Evolutionary conservation across 23 red algal species (phyloP).

Genomic region (Cyanidiococcus yangmingshanensis): DNA sequence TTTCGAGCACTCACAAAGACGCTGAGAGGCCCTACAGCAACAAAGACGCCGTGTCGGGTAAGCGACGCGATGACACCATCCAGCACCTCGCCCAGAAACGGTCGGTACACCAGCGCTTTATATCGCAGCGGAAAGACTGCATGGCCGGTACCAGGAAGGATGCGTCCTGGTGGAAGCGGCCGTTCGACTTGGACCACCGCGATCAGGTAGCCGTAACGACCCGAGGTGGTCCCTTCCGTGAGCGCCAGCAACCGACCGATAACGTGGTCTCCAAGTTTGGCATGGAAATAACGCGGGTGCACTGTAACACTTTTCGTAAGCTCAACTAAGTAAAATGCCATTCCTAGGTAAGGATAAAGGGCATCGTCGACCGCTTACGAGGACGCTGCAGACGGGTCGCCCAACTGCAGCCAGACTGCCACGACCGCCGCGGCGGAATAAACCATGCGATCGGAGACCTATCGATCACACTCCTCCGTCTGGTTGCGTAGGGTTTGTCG

Average conservation of each 20-base stretch:
- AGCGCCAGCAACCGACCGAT: slow-evolving; percentile 61
- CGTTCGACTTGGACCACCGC: slow-evolving; percentile 51
- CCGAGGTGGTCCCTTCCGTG: slow-evolving; percentile 73
- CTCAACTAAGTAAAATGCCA: slow-evolving; percentile 70
- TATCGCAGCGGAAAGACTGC: slow-evolving; percentile 79
- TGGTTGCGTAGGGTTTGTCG: no score
- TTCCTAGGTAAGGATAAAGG: neutral
- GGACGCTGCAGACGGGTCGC: no score
- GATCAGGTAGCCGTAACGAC: slow-evolving; percentile 69
- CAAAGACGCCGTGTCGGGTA: slow-evolving; percentile 86
- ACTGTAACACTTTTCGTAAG: slow-evolving; percentile 52
- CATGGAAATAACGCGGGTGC: slow-evolving; percentile 58
- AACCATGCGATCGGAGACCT: no score
- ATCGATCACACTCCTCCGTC: no score
- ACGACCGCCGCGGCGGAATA: no score
- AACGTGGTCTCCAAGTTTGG: slow-evolving; percentile 51
- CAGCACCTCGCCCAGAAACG: slow-evolving; percentile 88
- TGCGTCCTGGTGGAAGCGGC: slow-evolving; percentile 47
- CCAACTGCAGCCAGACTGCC: no score
- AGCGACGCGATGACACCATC: slow-evolving; percentile 69
- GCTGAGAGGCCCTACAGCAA: slow-evolving; percentile 64
- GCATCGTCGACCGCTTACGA: no score
- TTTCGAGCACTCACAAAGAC: slow-evolving; percentile 76
- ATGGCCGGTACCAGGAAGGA: slow-evolving; percentile 54
- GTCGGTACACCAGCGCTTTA: slow-evolving; percentile 91